Percentiles rank a stretch among this genome's conserved stretches.
phyloP scores from a whole-genome alignment of 2,329 filamentous ascomycete genomes.

The Alternaria panax region DNA sequence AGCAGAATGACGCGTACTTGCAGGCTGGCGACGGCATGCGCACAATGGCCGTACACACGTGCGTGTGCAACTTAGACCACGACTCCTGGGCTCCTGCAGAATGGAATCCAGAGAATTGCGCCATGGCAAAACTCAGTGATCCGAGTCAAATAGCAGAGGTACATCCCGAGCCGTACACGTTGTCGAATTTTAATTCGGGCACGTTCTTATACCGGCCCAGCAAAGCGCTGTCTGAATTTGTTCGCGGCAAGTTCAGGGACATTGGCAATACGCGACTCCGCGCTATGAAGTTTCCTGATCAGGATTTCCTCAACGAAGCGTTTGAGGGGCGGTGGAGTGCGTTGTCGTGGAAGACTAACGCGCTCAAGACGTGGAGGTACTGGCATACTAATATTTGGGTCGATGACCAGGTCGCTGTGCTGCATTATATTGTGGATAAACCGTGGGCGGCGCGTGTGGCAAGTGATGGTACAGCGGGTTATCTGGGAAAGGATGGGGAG shows the following conservation, averaged over 20 bases:
- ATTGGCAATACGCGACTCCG: slow-evolving; percentile 46
- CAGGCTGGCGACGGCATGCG: slow-evolving; percentile 36
- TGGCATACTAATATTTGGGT: slow-evolving; percentile 61
- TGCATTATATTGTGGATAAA: slow-evolving; percentile 66
- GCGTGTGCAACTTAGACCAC: slow-evolving; percentile 61
- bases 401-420: slow-evolving; percentile 56
- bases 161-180: slow-evolving; percentile 45
- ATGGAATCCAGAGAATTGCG: slow-evolving; percentile 60
- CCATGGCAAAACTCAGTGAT: slow-evolving; percentile 53
- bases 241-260: slow-evolving; percentile 53
- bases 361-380: slow-evolving; percentile 62
- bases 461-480: slow-evolving; percentile 55
- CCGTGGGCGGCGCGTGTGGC: slow-evolving; percentile 59
- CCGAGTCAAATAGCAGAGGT: slow-evolving; percentile 44
- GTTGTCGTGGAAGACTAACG: slow-evolving; percentile 61
- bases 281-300: slow-evolving; percentile 61
- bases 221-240: slow-evolving; percentile 47
- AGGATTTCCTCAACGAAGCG: slow-evolving; percentile 61
- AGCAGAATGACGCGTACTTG: slow-evolving; percentile 44
- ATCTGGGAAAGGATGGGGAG: slow-evolving; percentile 59
- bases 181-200: slow-evolving; percentile 60
- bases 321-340: slow-evolving; percentile 56
- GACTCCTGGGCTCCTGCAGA: slow-evolving; percentile 60
- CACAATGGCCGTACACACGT: slow-evolving; percentile 60
- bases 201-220: slow-evolving; percentile 61